These are phyloP conservation scores for Melaleuca alternifolia DNA, from an alignment of 345 rosid species.

Conservation along the genomic window DNA sequence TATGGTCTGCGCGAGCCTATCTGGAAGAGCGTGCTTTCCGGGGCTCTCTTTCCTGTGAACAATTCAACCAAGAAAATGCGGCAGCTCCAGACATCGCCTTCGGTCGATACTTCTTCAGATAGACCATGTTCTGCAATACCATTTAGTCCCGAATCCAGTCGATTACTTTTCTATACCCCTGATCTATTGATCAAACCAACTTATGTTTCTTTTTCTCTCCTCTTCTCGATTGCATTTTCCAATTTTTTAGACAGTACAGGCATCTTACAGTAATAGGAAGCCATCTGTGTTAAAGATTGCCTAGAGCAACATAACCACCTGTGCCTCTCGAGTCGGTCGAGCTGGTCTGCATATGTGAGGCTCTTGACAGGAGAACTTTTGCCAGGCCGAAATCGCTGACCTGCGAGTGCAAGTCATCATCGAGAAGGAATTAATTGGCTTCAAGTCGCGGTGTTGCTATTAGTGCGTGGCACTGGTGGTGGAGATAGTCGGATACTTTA, in stretches of 20 bases:
- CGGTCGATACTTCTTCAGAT: background rate
- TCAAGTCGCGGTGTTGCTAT: too few species aligned
- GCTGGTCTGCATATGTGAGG: background rate
- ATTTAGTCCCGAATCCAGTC: background rate
- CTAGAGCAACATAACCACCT: slow-evolving; percentile 12
- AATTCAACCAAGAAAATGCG: background rate
- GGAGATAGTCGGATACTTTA: too few species aligned
- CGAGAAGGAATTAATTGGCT: too few species aligned
- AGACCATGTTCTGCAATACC: background rate
- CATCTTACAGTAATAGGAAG: background rate
- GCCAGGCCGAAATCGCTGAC: slow-evolving; percentile 14
- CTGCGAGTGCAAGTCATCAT: too few species aligned
- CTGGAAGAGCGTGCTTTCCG: background rate
- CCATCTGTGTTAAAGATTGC: background rate
- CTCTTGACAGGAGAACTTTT: background rate
- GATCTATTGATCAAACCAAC: background rate
- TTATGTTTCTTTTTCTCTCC: background rate
- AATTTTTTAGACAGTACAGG: background rate
- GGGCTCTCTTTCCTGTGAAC: background rate
- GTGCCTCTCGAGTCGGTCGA: slow-evolving; percentile 4
- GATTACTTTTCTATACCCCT: background rate
- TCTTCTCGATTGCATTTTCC: background rate
- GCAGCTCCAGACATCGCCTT: background rate
- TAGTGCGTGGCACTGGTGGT: too few species aligned
- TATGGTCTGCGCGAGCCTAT: background rate